Evolutionary conservation across 148 eudicot species (phyloP).

Genomic region (Amaranthus palmeri): DNA sequence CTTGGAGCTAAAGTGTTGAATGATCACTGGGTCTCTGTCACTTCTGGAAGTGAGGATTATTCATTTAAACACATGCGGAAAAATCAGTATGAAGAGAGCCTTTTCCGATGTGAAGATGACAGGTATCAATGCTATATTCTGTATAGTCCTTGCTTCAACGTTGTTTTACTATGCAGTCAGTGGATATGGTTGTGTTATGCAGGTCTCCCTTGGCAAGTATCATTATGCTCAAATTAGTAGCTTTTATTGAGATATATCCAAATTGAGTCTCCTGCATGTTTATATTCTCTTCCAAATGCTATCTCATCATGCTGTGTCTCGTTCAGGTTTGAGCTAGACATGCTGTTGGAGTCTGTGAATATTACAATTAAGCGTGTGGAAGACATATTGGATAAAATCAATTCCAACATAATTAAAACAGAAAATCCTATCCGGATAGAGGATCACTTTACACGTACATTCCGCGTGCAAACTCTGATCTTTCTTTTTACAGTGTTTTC

Average conservation of each 20-base stretch:
- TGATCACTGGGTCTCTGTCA: constrained; percentile 98
- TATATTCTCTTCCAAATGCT: neutral
- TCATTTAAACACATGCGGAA: constrained; percentile 97
- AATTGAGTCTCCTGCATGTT: neutral
- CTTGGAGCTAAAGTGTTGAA: constrained; percentile 81
- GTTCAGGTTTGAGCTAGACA: constrained; percentile 88
- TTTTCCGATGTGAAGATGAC: constrained; percentile 98
- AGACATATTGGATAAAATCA: constrained; percentile 68
- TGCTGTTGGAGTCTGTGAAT: constrained; percentile 79
- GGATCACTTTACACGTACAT: constrained; percentile 60
- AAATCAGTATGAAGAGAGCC: constrained; percentile 96
- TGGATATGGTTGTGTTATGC: neutral
- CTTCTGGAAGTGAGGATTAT: constrained; percentile 97
- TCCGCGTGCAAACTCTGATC: neutral
- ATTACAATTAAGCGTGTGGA: constrained; percentile 74
- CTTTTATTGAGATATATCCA: neutral
- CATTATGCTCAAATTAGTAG: neutral
- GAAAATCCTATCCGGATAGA: constrained; percentile 60
- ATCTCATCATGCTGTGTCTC: neutral
- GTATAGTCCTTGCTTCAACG: neutral
- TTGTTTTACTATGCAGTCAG: neutral
- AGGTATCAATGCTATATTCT: constrained; percentile 39
- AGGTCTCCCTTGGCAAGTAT: neutral
- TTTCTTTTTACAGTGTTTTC: neutral
- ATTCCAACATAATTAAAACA: constrained; percentile 39